Conservation (phyloP, 2,329 filamentous ascomycete genomes). For the Fusarium sp. region DNA sequence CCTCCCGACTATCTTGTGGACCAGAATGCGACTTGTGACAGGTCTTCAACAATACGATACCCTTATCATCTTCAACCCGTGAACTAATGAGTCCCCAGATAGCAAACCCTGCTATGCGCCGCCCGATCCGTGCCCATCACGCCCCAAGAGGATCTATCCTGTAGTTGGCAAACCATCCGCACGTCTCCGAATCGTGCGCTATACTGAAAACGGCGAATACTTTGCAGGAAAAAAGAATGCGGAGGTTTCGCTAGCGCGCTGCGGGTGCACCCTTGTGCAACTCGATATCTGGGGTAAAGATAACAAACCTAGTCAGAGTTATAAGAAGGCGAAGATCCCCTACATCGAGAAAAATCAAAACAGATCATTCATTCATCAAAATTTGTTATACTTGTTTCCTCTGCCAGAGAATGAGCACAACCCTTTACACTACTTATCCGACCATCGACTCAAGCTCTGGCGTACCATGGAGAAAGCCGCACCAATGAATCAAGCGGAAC, state of each 20-base stretch:
- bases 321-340: constrained; percentile 18
- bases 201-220: constrained; percentile 36
- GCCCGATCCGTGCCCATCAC: background rate
- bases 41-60: background rate
- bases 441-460: constrained; percentile 43
- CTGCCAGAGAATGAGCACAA: constrained; percentile 43
- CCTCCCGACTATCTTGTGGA: no score
- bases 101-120: constrained; percentile 6
- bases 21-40: no score
- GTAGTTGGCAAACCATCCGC: constrained; percentile 15
- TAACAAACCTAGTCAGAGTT: constrained; percentile 25
- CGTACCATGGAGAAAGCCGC: constrained; percentile 42
- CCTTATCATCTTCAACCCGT: constrained; percentile 16
- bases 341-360: background rate
- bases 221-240: constrained; percentile 29
- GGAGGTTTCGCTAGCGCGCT: constrained; percentile 23
- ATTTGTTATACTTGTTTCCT: background rate
- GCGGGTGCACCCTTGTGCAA: background rate
- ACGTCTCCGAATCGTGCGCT: constrained; percentile 20
- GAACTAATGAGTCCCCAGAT: constrained; percentile 23
- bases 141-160: constrained; percentile 10
- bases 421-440: constrained; percentile 7
- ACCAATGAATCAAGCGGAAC: constrained; percentile 44
- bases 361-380: background rate
- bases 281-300: constrained; percentile 31